These are phyloP conservation scores for Maudiozyma turicensis DNA, from an alignment of 805 yeast genomes.

Conservation along the genomic window DNA sequence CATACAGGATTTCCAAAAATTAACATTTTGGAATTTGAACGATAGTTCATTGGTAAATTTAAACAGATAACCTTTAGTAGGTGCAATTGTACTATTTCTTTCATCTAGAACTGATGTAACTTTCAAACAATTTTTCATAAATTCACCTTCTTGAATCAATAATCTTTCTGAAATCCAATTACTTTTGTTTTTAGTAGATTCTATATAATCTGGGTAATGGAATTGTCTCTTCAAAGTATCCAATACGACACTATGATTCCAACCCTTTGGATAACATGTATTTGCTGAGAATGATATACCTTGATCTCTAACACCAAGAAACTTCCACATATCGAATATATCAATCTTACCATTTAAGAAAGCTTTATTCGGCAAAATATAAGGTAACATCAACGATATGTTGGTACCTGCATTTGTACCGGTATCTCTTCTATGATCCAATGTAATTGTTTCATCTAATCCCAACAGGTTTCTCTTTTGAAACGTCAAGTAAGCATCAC, in stretches of 20 bases:
- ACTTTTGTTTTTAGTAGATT: constrained; percentile 29
- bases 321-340: constrained; percentile 26
- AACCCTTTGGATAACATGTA: constrained; percentile 5
- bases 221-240: constrained; percentile 28
- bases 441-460: constrained; percentile 52
- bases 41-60: constrained; percentile 39
- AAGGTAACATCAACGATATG: constrained; percentile 25
- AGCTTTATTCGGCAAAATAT: constrained; percentile 33
- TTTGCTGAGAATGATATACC: constrained; percentile 3
- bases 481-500: constrained; percentile 76
- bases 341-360: constrained; percentile 46
- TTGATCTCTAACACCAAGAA: constrained; percentile 6
- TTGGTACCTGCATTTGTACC: constrained; percentile 37
- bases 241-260: constrained; percentile 5
- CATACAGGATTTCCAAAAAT: constrained; percentile 22
- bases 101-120: constrained; percentile 33
- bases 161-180: constrained; percentile 43
- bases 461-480: constrained; percentile 53
- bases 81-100: constrained; percentile 34
- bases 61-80: constrained; percentile 37
- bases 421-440: constrained; percentile 53
- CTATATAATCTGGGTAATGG: constrained; percentile 15
- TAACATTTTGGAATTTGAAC: constrained; percentile 5
- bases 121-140: constrained; percentile 46
- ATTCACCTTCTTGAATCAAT: constrained; percentile 52